Conservation (phyloP, 345 rosid genomes). For the Populus simonii region DNA sequence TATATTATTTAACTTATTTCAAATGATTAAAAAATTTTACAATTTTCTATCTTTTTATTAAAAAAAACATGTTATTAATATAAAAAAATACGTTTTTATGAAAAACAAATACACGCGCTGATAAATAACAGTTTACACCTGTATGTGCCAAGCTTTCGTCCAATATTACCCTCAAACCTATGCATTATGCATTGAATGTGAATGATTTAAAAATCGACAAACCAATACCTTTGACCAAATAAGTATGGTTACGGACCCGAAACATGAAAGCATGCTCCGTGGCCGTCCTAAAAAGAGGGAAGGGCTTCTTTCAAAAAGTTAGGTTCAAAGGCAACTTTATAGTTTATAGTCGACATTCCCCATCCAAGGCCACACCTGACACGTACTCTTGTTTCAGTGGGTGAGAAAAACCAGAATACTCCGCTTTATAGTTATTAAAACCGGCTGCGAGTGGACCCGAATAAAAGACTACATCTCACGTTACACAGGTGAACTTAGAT, state of each 20-base stretch:
- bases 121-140: no score
- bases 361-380: conserved; percentile 7
- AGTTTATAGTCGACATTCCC: not conserved
- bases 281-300: conserved; percentile 30
- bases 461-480: no score
- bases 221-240: not conserved
- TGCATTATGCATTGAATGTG: conserved; percentile 9
- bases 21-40: no score
- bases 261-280: conserved; percentile 10
- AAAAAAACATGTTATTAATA: no score
- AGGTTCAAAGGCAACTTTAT: not conserved
- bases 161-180: not conserved
- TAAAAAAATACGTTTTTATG: no score
- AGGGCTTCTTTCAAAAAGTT: not conserved
- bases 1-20: no score
- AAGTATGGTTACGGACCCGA: not conserved
- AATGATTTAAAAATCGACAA: conserved; percentile 3
- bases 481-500: no score
- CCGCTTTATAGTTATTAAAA: not conserved
- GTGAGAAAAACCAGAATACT: conserved; percentile 1
- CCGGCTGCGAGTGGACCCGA: no score
- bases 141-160: not conserved
- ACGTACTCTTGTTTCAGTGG: not conserved
- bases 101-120: no score
- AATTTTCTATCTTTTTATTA: no score